Evolutionary conservation across 2,329 filamentous ascomycete species (phyloP), one percentile per base, ranked within the genome.

Genomic region (Trichoderma pleuroti): DNA sequence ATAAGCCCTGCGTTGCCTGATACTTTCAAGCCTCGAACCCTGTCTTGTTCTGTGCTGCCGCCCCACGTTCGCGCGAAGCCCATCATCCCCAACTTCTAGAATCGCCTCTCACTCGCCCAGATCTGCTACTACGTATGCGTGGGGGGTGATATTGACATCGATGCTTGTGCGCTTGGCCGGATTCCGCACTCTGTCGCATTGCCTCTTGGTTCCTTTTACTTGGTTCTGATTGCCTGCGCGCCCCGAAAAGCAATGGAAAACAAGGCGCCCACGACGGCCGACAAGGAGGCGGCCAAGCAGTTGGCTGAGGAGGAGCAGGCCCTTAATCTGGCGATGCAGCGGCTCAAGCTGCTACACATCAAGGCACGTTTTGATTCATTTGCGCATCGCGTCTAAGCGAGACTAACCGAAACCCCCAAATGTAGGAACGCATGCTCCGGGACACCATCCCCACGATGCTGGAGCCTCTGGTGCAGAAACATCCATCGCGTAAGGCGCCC

Each of bases 311-410:
- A 86, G 61, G 86, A 88, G 76, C 81, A 83, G 68, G 83, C 83
- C 71, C 80, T 88, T 8, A 82, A 85, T 71, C 80, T 83, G 71
- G 84, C 83, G 28, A 81, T 88, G 74, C 80, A 84, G 74, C 81
- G 83, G 39, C 81, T 89, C 66, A 86, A 87, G 74, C 80, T 86
- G 60, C 78, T 88, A n/a, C 86, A 88, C 74, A 80, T 86, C 74
- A 85, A 86, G 82, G 87, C 84, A 83, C n/a, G 68, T 26, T 26
- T 18, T 18, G 11, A 18, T 28, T 24, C 24, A 24, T 9, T 62
- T 30, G 28, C 6, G 14, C 14, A 39, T 39, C 28, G 26, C 4
- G 24, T 57, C 28, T 71, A 42, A 30, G 59, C 56, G 60, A 61
- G 28, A 68, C 72, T 78, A 54, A 79, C 70, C 46, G 57, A 42